Evolutionary conservation across 2,329 filamentous ascomycete species (phyloP), one percentile per base, ranked within the genome.

Genomic region (Aspergillus nomiae): DNA sequence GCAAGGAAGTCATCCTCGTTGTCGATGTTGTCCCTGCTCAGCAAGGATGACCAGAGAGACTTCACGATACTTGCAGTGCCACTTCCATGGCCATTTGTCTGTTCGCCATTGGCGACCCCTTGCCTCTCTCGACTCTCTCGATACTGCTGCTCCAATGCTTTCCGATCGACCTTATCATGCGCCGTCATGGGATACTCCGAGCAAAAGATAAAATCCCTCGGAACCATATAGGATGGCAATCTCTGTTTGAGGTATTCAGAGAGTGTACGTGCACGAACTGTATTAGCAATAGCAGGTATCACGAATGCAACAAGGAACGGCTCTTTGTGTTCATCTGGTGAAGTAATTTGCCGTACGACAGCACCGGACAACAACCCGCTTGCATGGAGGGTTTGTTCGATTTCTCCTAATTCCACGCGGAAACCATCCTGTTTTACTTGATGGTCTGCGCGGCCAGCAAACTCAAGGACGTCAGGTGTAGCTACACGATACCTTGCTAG

Each of bases 401-500:
- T 95, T 66, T 96, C 93, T 62, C 88, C 89, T 56, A 96, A 87
- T 80, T 97, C 93, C 67, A 97, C 94, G 59, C 92, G 86, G 82
- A 96, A 96, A 1, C 92, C 92, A 57, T 92, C 88, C 67, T 96
- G 92, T 82, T 96, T 97, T 81, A 96, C 90, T 75, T 96, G 92
- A 65, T 88, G 85, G 71, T 96, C 92, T 24, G 86, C 86, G 56
- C 92, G 84, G 14, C 92, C 92, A 9, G 89, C 87, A 71, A 86
- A 89, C 68, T 89, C 88, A 4, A 91, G 88, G 10, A 62, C 60
- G n/a, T 59, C 56, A 38, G 32, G 41, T 12, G 45, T 43, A 26
- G 19, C 34, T 19, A 16, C 12, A 4, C 57, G 51, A 36, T 28
- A 55, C 51, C 21, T 55, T 21, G 51, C 51, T n/a, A 32, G 24